These are phyloP conservation scores for Astrothelium subdiscretum DNA, from an alignment of 495 filamentous ascomycete genomes.

Conservation along the genomic window DNA sequence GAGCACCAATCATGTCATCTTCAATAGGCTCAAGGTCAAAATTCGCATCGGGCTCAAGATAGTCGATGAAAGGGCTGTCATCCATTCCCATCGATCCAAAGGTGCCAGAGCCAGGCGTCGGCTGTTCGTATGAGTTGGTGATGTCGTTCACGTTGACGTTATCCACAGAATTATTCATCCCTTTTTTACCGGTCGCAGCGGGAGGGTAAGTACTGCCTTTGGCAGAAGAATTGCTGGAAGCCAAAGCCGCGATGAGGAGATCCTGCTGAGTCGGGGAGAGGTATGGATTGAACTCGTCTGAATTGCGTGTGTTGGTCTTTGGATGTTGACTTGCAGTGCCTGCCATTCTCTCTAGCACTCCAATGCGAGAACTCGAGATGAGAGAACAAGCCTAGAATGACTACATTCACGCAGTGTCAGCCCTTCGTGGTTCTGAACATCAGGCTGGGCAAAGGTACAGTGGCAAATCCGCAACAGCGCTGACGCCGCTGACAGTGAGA, in stretches of 20 bases:
- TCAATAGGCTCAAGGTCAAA: constrained; percentile 49
- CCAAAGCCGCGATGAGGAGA: constrained; percentile 75
- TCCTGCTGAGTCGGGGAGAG: constrained; percentile 81
- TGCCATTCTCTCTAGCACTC: background rate
- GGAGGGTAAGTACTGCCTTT: background rate
- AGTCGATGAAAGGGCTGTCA: constrained; percentile 76
- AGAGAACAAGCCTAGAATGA: background rate
- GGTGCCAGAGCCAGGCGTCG: constrained; percentile 28
- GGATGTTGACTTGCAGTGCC: constrained; percentile 18
- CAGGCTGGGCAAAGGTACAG: background rate
- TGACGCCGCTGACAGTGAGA: background rate
- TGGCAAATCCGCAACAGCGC: background rate
- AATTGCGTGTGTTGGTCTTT: constrained; percentile 18
- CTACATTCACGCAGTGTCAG: background rate
- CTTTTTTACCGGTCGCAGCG: background rate
- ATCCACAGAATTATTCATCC: background rate
- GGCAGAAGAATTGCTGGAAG: constrained; percentile 34
- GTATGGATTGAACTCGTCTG: constrained; percentile 30
- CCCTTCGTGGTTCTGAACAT: background rate
- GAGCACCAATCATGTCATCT: constrained; percentile 60
- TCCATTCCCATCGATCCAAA: constrained; percentile 42
- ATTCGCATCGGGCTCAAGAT: constrained; percentile 51
- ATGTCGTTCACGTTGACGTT: background rate
- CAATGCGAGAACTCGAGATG: background rate
- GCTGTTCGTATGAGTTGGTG: constrained; percentile 26